Evolutionary conservation across 805 yeast species (phyloP), one percentile per base, ranked within the genome.

Genomic region (Lipomyces sp.): DNA sequence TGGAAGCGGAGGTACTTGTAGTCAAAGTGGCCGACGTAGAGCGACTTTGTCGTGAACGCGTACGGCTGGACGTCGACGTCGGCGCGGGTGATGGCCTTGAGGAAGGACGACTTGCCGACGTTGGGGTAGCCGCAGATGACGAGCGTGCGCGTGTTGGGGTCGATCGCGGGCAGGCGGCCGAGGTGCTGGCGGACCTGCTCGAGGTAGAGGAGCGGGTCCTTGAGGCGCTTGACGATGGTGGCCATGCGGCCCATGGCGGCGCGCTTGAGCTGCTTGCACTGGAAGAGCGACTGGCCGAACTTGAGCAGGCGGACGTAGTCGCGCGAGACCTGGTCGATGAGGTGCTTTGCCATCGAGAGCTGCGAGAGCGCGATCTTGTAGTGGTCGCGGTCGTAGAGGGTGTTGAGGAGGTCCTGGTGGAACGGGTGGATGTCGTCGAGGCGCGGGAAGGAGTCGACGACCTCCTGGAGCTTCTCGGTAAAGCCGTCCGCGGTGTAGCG

Each of bases 161-260:
- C 98, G 69, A 93, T 93, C 61, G 91, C 80, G 54, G 99, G 99
- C 64, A 93, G 77, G 80, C 99, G 89, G 64, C 98, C 96, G 74
- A 93, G 79, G 75, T 93, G 99, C 76, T 93, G 99, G 75, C 99
- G 84, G 51, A 93, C 99, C 74, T 93, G 98, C 74, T 93, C 99
- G 68, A 93, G 76, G 74, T 93, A 93, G 43, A 81, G 79, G 54
- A 93, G 76, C 19, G 98, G 91, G 69, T 93, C 98, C 73, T 91
- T 93, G 67, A 93, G 79, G 63, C 95, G 88, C 78, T 93, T 93
- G 65, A 83, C 83, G 65, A 93, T 89, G 32, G 99, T 93, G 49
- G 98, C 99, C 99, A 93, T 93, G 74, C 99, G 86, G 78, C 99
- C 99, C 64, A 93, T 75, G 29, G 98, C 99, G 61, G 99, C 99